Base-by-base conservation (phyloP, 768 basidiomycete genomes). In the Pleurotus ostreatus region DNA sequence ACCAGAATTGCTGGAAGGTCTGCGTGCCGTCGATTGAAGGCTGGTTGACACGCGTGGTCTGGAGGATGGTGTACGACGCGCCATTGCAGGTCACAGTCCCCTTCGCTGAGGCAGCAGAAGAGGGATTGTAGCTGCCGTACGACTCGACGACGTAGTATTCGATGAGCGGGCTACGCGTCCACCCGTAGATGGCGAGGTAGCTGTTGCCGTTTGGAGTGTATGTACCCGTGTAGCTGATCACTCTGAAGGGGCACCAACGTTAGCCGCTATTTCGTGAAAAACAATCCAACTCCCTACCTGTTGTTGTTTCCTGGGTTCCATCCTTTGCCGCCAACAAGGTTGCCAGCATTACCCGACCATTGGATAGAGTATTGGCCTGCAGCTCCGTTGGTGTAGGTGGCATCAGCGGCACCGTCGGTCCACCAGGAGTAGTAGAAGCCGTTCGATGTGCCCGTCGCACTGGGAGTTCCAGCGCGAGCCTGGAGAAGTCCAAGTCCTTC, bases 1-100 rank as follows among this genome's bases (percentile, higher is more conserved):
- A 73, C 75, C 75, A 78, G 68, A 65, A 78, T 57, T 78, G 77
- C 59, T 72, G 60, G 68, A 80, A 78, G 18, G 76, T 78, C 52
- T 58, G 57, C 13, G 74, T 76, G 38, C 77, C 78, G 7, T 62
- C 43, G 62, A 78, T 78, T 5, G 77, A 78, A 2, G 77, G 73
- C 51, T 66, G 62, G 62, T 78, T 76, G 46, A 66, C 63, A 51
- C 74, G 75, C 46, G 60, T 57, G 56, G 68, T 71, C 58, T 64
- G 46, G 68, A 70, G 71, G 61, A 80, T 74, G 60, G 74, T 62
- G 69, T 80, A 80, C 45, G 68, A 67, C 22, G 63, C 68, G 7
- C 77, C 77, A 59, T 78, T 75, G 55, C 66, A 72, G 46, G 68
- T 73, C 54, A 78, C 70, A 2, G 71, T 68, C 44, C 76, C 78